These are phyloP conservation scores for Diatrype stigma DNA, from an alignment of 2,329 filamentous ascomycete species.

Conservation along the genomic window DNA sequence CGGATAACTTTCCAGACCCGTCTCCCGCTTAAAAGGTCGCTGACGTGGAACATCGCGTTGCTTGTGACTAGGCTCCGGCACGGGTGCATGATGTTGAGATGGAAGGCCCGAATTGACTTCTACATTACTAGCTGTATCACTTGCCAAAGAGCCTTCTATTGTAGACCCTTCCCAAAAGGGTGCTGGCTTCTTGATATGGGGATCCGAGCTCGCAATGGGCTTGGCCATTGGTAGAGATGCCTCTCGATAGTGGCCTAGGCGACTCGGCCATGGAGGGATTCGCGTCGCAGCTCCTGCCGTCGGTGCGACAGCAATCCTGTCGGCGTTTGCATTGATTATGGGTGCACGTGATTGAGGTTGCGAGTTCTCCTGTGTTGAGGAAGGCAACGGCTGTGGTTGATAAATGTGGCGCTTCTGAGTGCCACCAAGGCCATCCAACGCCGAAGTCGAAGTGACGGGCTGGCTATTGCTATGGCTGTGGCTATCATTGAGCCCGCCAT, in stretches of 20 bases:
- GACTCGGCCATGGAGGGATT: constrained; percentile 14
- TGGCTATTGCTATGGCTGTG: constrained; percentile 8
- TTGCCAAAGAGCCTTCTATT: constrained; percentile 28
- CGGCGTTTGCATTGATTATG: constrained; percentile 25
- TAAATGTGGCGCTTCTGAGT: constrained; percentile 18
- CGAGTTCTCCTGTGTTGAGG: constrained; percentile 17
- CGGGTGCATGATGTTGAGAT: not conserved
- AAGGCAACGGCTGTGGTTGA: constrained; percentile 12
- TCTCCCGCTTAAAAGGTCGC: constrained; percentile 16
- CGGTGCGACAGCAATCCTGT: constrained; percentile 17
- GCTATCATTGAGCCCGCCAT: constrained; percentile 19
- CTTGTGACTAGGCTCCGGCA: constrained; percentile 13
- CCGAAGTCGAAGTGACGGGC: constrained; percentile 13
- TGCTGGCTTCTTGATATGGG: constrained; percentile 10
- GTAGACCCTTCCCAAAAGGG: constrained; percentile 32
- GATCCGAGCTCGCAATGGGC: constrained; percentile 7
- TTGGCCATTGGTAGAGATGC: constrained; percentile 18
- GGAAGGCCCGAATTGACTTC: constrained; percentile 15
- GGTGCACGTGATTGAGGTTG: constrained; percentile 24
- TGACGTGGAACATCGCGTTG: constrained; percentile 21
- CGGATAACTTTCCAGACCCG: constrained; percentile 13
- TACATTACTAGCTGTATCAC: constrained; percentile 28
- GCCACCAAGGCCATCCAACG: constrained; percentile 17
- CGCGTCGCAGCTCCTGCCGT: constrained; percentile 8
- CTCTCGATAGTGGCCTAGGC: constrained; percentile 15